Evolutionary conservation across 345 rosid genomes (phyloP), one percentile per base, ranked within the genome.

Genomic region (Excoecaria cochinchinensis): DNA sequence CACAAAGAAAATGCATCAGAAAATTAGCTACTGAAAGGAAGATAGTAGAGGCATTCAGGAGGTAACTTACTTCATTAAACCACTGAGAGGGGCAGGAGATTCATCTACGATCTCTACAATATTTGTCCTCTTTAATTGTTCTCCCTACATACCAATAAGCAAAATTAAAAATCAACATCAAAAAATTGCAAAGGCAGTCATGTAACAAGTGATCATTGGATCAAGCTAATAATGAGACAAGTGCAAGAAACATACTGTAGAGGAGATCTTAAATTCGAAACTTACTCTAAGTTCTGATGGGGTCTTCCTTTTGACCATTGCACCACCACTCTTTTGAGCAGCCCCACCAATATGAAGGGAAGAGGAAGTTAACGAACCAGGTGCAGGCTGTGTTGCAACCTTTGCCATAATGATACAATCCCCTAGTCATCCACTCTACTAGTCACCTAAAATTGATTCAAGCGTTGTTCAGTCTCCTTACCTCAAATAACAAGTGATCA

Each of bases 281-380:
- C 81, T 70, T 88, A 90, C 98, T 78, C 98, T 86, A 6, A 95
- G 89, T 78, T 95, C 97, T 12, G 91, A 85, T 1, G 97, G 98
- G 17, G 97, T 94, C 89, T 90, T 91, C 79, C 97, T 82, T 82
- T 89, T 90, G 60, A 82, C 72, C 68, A 81, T 81, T 22, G 83
- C 52, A 44, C 74, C 68, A 38, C n/a, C 68, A 66, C 80, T 74
- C 47, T 82, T 88, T 25, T 84, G 59, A 63, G 85, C 82, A 52
- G 80, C 85, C 31, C 86, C 91, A 44, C 75, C 80, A 36, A 82
- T 76, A 79, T 84, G 91, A 76, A 83, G 85, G 59, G 91, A 81
- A 60, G 40, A 79, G 12, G 85, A 79, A 69, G 80, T 79, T 65
- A 87, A 77, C n/a, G 86, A 58, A 80, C 87, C 83, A 59, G 89